Base-by-base conservation (phyloP, 2,329 filamentous ascomycete species). In the Aspergillus japonicus region DNA sequence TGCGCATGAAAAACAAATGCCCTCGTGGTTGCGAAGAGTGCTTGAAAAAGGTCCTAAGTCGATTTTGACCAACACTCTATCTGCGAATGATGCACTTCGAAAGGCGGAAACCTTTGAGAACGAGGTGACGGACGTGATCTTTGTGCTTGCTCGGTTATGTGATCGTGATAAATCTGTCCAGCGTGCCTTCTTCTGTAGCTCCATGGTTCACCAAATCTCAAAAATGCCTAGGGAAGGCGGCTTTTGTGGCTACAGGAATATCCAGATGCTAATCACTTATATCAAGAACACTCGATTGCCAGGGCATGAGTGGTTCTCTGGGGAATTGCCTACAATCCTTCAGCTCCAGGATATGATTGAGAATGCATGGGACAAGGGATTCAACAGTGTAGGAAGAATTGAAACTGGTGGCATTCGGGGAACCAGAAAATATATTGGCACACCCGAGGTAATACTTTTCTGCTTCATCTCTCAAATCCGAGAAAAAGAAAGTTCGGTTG, bases 401-500 rank as follows among this genome's bases (percentile, higher is more conserved):
- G 92, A 98, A 75, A 97, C 93, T 0, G 94, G 94, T 2, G 92
- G 92, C 1, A 90, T 98, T 64, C 86, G 81, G 64, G 88, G 88
- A n/a, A 96, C 93, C 0, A 86, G 95, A 61, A 98, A 97, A 74
- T 98, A 95, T 71, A 98, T 98, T 67, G 94, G 94, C 16, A 97
- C 94, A 1, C 88, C 91, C 8, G 94, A 98, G 81, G 90, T 91
- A 79, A 66, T 11, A 21, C 10, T 31, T 35, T 52, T 2, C 23
- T 44, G 14, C 7, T 16, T n/a, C 16, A 44, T 2, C 26, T 44
- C 5, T 5, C 2, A 19, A 5, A 16, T 44, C 39, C 14, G 39
- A 31, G n/a, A 26, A 19, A 10, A 3, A 50, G 24, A 19, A 11
- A 2, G 50, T 16, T 24, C 14, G 29, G 3, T 54, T 50, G 23